Evolutionary conservation across 2,329 filamentous ascomycete species (phyloP).

Genomic region (Phialophora expanda): DNA sequence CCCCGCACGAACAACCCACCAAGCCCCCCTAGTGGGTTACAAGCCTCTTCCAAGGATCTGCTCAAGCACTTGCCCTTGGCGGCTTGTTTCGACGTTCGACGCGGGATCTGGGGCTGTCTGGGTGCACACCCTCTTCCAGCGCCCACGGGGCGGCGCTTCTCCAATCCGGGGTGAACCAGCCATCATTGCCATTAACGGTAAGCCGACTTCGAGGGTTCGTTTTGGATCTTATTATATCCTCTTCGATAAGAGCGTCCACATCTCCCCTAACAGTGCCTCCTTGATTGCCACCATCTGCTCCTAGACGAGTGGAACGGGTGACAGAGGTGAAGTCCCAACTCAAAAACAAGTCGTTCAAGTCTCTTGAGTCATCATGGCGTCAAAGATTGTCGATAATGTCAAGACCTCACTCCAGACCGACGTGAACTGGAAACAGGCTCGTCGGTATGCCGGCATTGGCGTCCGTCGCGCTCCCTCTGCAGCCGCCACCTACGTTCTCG

Average conservation of each 20-base stretch:
- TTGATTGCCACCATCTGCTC: conserved; percentile 5
- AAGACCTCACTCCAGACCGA: conserved; percentile 33
- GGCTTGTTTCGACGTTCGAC: conserved; percentile 3
- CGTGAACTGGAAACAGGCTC: conserved; percentile 35
- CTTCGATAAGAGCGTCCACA: background rate
- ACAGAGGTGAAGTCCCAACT: background rate
- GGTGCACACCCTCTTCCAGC: background rate
- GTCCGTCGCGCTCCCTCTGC: conserved; percentile 56
- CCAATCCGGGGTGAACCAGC: conserved; percentile 3
- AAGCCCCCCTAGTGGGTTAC: background rate
- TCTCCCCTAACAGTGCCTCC: background rate
- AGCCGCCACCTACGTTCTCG: conserved; percentile 60
- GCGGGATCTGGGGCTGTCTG: background rate
- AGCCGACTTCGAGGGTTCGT: background rate
- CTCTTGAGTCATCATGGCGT: background rate
- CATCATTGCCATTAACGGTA: background rate
- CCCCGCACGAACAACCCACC: background rate
- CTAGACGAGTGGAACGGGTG: background rate
- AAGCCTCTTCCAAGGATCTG: conserved; percentile 2
- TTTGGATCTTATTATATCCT: conserved; percentile 4
- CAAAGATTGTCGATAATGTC: conserved; percentile 28
- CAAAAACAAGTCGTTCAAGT: background rate
- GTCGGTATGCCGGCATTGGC: conserved; percentile 38
- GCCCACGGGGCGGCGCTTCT: background rate
- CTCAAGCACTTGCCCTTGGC: conserved; percentile 6